phyloP scores from a whole-genome alignment of 345 rosid genomes.

The Eucalyptus rudis region DNA sequence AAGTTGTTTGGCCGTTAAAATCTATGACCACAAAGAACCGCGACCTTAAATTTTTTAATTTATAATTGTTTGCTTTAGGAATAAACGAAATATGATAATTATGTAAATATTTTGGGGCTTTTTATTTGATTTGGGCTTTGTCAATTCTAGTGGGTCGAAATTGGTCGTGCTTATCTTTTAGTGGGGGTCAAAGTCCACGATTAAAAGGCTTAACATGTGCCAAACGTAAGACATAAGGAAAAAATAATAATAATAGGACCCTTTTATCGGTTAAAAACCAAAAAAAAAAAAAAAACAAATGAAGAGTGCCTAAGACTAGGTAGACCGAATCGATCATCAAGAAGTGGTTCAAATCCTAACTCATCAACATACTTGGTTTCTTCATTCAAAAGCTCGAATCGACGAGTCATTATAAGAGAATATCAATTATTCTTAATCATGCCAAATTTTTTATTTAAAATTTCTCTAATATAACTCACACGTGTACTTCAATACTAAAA shows the following conservation, averaged over 20 bases:
- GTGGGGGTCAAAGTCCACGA: neutral
- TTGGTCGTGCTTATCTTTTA: neutral
- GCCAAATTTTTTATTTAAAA: neutral
- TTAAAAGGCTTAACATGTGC: neutral
- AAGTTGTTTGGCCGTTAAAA: neutral
- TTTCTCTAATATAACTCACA: accelerated
- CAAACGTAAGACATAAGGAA: neutral
- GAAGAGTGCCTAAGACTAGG: too few relatives aligned
- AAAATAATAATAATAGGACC: neutral
- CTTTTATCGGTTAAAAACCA: neutral
- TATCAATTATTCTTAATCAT: neutral
- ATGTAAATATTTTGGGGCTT: neutral
- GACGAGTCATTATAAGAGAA: accelerated
- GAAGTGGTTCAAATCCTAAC: too few relatives aligned
- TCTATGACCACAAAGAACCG: neutral
- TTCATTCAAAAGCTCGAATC: neutral
- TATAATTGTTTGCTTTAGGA: neutral
- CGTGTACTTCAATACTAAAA: neutral
- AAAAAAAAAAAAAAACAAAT: too few relatives aligned
- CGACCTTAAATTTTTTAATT: neutral
- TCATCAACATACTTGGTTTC: too few relatives aligned
- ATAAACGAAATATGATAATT: neutral
- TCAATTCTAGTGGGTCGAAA: neutral
- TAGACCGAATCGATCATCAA: too few relatives aligned
- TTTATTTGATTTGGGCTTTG: neutral